Conservation (phyloP, 108 stramenopile genomes). For the Chaetoceros tenuissimus region DNA sequence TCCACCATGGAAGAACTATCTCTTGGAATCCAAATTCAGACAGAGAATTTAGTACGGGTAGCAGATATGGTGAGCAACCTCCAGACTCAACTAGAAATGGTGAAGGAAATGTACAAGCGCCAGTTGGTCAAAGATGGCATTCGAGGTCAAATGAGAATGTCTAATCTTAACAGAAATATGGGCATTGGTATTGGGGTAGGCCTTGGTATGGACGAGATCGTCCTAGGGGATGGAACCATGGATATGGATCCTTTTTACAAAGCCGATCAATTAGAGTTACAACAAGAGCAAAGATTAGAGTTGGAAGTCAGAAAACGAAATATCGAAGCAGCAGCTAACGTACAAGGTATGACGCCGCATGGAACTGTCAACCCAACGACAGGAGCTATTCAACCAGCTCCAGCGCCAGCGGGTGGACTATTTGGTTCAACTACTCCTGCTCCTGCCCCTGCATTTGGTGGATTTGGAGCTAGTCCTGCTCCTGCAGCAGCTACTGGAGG, state of each 20-base stretch:
- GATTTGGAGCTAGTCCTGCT: too few species aligned
- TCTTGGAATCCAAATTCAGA: not conserved
- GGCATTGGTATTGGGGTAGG: not conserved
- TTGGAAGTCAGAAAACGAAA: not conserved
- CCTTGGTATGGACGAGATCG: not conserved
- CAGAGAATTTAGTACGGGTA: not conserved
- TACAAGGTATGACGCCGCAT: not conserved
- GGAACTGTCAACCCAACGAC: not conserved
- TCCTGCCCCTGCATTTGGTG: slow-evolving; percentile 11
- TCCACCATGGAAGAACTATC: not conserved
- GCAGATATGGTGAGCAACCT: not conserved
- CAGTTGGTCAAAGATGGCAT: not conserved
- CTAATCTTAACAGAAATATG: not conserved
- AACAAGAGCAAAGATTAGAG: not conserved
- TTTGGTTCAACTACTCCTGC: not conserved
- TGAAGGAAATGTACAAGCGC: not conserved
- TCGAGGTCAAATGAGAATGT: not conserved
- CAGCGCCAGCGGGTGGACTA: slow-evolving; percentile 12
- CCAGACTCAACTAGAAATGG: not conserved
- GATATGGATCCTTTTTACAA: not conserved
- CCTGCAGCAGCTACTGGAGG: not conserved
- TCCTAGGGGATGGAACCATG: not conserved
- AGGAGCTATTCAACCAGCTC: too few species aligned
- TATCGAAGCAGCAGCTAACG: not conserved
- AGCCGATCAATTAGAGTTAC: not conserved